Percentiles rank a stretch among this genome's conserved stretches.
These are phyloP conservation scores for Candida peoriensis DNA, from an alignment of 805 yeast species.

Conservation along the genomic window DNA sequence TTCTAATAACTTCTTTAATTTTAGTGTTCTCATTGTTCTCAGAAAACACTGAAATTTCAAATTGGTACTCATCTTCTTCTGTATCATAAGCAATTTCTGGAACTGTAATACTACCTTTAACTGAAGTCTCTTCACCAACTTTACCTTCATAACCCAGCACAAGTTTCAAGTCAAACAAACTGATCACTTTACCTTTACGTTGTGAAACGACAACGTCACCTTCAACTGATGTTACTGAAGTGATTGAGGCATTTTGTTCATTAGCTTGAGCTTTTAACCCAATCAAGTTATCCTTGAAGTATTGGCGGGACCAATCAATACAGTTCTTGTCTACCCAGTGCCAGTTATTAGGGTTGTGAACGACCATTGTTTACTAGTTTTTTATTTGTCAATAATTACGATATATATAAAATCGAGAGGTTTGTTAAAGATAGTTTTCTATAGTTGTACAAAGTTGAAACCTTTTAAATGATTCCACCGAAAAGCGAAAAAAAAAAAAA, in stretches of 20 bases:
- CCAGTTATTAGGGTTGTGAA: slow-evolving; percentile 97
- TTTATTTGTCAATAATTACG: too few relatives aligned
- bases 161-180: slow-evolving; percentile 76
- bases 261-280: slow-evolving; percentile 33
- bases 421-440: too few relatives aligned
- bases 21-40: slow-evolving; percentile 49
- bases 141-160: slow-evolving; percentile 54
- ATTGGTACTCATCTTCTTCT: slow-evolving; percentile 79
- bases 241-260: slow-evolving; percentile 27
- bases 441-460: too few relatives aligned
- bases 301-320: slow-evolving; percentile 80
- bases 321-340: slow-evolving; percentile 99
- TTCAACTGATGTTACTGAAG: slow-evolving; percentile 46
- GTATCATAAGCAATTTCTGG: slow-evolving; percentile 96
- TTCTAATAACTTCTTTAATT: slow-evolving; percentile 44
- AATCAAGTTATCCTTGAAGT: slow-evolving; percentile 58
- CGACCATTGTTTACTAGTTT: slow-evolving; percentile 56
- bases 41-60: slow-evolving; percentile 61
- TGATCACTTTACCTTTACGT: slow-evolving; percentile 93
- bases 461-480: too few relatives aligned
- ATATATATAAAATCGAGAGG: too few relatives aligned
- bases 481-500: not conserved
- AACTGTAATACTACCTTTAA: slow-evolving; percentile 68
- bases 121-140: slow-evolving; percentile 32
- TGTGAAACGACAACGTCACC: slow-evolving; percentile 98